Evolutionary conservation across 768 basidiomycete species (phyloP), one percentile per base, ranked within the genome.

Genomic region (Leccinum longicurvipes): DNA sequence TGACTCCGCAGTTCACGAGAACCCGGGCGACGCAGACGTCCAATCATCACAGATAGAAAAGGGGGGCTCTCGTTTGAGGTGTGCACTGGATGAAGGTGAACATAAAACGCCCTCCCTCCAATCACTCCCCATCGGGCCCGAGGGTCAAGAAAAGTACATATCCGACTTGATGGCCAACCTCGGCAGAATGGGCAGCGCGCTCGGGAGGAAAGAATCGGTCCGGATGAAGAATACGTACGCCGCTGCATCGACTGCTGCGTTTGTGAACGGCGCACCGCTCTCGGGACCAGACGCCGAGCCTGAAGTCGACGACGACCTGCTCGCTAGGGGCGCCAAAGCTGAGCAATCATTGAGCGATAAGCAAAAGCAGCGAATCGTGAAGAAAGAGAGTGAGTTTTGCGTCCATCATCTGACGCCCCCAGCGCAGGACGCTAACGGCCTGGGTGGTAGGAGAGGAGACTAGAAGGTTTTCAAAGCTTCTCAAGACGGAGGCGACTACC

Each of bases 401-500:
- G 17, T 4, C 23, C 32, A 31, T 15, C n/a, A 21, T 31, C 17
- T 3, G 36, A 39, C 8, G 4, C 4, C 17, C 9, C n/a, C 0
- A 10, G 25, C 19, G 6, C 17, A 49, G 19, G n/a, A 1, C 3
- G 7, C 48, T 55, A 28, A 62, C 25, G n/a, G 19, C 27, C 9
- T 5, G 19, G 23, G 31, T 3, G 28, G 2, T 59, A 89, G 86
- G 70, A 50, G 82, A 79, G 60, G 82, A 88, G 47, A 79, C 79
- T 7, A 83, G 80, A 62, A 77, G 74, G 36, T 72, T 91, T 32
- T 81, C 84, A 7, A 91, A 83, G 65, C 79, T 93, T 32, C 82
- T 92, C 63, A 84, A 81, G 69, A 70, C 76, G 1, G 91, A 91
- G 69, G 86, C 79, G 1, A 84, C 83, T 64, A 76, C 80, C 1